Percentiles rank a stretch among this genome's conserved stretches.
phyloP scores from a whole-genome alignment of 2,329 filamentous ascomycete species.

The Daldinia sp. region DNA sequence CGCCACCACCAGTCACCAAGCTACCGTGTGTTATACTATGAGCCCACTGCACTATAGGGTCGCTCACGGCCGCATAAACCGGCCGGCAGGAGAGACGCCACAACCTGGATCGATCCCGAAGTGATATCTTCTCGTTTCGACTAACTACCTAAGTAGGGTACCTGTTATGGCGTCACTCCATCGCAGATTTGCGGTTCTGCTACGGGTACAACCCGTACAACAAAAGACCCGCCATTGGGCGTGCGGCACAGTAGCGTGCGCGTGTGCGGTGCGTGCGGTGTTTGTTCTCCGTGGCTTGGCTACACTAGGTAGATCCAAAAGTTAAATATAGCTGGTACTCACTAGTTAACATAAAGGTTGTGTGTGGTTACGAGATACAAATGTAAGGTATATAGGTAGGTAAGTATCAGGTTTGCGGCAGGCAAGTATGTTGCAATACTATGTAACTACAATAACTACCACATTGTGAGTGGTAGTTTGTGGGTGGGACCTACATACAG shows the following conservation, averaged over 20 bases:
- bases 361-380: not conserved
- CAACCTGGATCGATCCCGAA: not conserved
- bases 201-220: not conserved
- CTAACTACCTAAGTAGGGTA: too few species aligned
- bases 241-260: not conserved
- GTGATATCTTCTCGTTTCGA: not conserved
- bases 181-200: not conserved
- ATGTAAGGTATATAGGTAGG: too few species aligned
- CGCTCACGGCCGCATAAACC: not conserved
- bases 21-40: not conserved
- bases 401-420: too few species aligned
- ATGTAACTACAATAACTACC: too few species aligned
- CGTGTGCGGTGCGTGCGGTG: not conserved
- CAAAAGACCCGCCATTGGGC: not conserved
- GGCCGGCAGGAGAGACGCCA: not conserved
- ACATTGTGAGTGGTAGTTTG: not conserved
- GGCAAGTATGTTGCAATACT: too few species aligned
- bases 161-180: not conserved
- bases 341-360: too few species aligned
- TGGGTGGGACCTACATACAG: not conserved
- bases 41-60: not conserved
- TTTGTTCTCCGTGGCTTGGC: not conserved
- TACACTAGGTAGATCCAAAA: not conserved
- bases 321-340: constrained; percentile 4
- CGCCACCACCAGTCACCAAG: not conserved